Evolutionary conservation across 202 grass and related monocot species (phyloP), one percentile per base, ranked within the genome.

Genomic region (Digitaria exilis): DNA sequence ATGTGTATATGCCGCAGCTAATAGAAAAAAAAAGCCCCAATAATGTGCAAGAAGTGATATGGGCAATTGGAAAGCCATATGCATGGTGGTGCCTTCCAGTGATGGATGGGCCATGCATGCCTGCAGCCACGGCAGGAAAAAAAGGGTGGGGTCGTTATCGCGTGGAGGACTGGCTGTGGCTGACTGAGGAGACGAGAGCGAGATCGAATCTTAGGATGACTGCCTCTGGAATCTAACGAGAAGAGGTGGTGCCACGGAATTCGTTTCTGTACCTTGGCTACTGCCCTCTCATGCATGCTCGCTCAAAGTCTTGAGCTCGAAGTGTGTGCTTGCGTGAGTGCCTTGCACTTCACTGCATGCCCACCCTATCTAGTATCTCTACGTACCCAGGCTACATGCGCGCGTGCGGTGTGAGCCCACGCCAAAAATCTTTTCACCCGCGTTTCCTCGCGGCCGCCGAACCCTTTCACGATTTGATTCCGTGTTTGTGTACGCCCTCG

Each of bases 141-240:
- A 34, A 34, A 39, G 7, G 14, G 22, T 21, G n/a, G 78, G 60
- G 80, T 90, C 84, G 84, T 87, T 87, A 80, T 84, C 84, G 61
- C 48, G 66, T 74, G 79, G n/a, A 61, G 67, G 43, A 28, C 66
- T 44, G 2, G n/a, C n/a, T n/a, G n/a, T n/a, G n/a, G n/a, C 65
- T 43, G 24, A 35, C 60, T 61, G 15, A 7, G 13, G 22, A 31
- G 34, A 29, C 4, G 26, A 42, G 52, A 25, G 73, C 39, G 9
- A 56, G 29, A 81, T 76, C 31, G 79, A 79, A 90, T 90, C 88
- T 82, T 73, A 89, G 62, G 82, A 83, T 19, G 61, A 18, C 44
- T 28, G 80, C 69, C 28, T 18, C 42, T 71, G 50, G 85, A 82
- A 91, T 88, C 73, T 80, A 78, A 62, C 66, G 74, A 78, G 85